Percentiles rank a stretch among this genome's conserved stretches.
These are phyloP conservation scores for Discostella stelligeroides DNA, from an alignment of 108 stramenopile genomes.

Conservation along the genomic window DNA sequence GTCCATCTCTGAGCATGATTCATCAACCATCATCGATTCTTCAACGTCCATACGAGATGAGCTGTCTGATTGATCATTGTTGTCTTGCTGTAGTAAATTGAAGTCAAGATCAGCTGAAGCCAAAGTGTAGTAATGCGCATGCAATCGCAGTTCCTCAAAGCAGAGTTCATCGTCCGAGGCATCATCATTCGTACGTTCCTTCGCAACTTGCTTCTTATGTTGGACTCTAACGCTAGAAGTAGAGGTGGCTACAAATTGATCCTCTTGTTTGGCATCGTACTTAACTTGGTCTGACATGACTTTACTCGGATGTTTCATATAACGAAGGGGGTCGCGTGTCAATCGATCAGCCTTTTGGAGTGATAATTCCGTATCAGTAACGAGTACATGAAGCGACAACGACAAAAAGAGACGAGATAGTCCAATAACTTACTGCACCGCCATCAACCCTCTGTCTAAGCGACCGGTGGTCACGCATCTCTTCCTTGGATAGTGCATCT, in stretches of 20 bases:
- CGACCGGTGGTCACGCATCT: conserved; percentile 65
- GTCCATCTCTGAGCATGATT: conserved; percentile 29
- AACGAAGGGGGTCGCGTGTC: conserved; percentile 72
- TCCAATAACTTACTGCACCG: conserved; percentile 63
- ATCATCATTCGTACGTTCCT: conserved; percentile 56
- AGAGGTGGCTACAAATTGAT: not conserved
- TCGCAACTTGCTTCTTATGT: conserved; percentile 25
- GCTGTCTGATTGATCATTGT: conserved; percentile 19
- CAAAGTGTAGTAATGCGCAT: conserved; percentile 48
- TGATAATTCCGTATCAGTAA: not conserved
- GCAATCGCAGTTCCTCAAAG: conserved; percentile 73
- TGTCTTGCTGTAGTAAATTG: conserved; percentile 51
- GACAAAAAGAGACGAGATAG: not conserved
- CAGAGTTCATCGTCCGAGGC: conserved; percentile 63
- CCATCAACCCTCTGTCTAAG: conserved; percentile 72
- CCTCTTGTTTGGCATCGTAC: conserved; percentile 28
- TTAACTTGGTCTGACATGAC: conserved; percentile 50
- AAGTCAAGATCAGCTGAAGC: conserved; percentile 48
- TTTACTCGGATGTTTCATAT: conserved; percentile 68
- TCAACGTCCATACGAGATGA: conserved; percentile 65
- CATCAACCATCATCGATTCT: conserved; percentile 43
- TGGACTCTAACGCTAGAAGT: not conserved
- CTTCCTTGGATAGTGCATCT: conserved; percentile 20
- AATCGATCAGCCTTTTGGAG: conserved; percentile 60
- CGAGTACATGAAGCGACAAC: not conserved